Conservation (phyloP, 805 yeast species). For the Candida endomychidarum region DNA sequence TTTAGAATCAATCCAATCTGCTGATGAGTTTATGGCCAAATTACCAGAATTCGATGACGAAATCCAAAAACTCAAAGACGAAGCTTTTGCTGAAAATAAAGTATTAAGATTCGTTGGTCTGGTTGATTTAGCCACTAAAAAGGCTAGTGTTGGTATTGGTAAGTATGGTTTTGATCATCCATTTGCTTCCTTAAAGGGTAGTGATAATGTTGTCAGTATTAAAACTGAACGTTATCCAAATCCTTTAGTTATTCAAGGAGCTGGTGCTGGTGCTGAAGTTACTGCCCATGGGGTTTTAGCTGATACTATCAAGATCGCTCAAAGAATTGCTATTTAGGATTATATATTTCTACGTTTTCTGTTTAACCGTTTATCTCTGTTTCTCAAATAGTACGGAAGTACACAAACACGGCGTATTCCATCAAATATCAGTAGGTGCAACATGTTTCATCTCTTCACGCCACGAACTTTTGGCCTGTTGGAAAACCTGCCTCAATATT, state of each 20-base stretch:
- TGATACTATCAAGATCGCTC: slow-evolving; percentile 88
- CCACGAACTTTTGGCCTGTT: slow-evolving; percentile 47
- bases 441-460: slow-evolving; percentile 16
- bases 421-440: slow-evolving; percentile 17
- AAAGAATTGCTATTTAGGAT: slow-evolving; percentile 63
- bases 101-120: slow-evolving; percentile 93
- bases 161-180: slow-evolving; percentile 90
- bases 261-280: slow-evolving; percentile 83
- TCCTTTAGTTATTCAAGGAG: slow-evolving; percentile 96
- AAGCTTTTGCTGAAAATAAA: slow-evolving; percentile 79
- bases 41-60: slow-evolving; percentile 83
- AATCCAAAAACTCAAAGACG: slow-evolving; percentile 71
- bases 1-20: slow-evolving; percentile 70
- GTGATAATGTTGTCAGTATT: slow-evolving; percentile 93
- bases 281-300: slow-evolving; percentile 86
- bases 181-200: slow-evolving; percentile 91
- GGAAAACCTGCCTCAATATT: slow-evolving; percentile 51
- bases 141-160: slow-evolving; percentile 82
- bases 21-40: slow-evolving; percentile 74
- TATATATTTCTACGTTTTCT: neutral
- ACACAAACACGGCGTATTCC: neutral
- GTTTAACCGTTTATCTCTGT: too few relatives aligned
- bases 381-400: too few relatives aligned
- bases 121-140: slow-evolving; percentile 70
- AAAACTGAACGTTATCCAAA: slow-evolving; percentile 88